Conservation (phyloP, 805 yeast genomes). For the Lipomyces mesembrius region DNA sequence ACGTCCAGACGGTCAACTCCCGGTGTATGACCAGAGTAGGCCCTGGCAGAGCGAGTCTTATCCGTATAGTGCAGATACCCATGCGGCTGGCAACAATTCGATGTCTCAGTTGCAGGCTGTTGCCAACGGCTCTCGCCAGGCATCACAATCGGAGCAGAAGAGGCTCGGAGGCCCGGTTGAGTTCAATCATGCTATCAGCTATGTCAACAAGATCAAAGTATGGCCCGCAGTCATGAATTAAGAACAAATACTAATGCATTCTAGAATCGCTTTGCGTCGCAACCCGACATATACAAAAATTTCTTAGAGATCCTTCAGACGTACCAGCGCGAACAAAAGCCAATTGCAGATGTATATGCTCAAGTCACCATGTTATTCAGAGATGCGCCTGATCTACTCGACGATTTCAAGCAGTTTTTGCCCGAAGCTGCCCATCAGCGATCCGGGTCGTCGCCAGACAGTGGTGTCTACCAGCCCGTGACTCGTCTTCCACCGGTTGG, state of each 20-base stretch:
- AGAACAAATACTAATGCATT: slow-evolving; percentile 4
- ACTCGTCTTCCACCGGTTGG: slow-evolving; percentile 87
- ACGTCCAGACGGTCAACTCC: slow-evolving; percentile 58
- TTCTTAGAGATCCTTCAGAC: slow-evolving; percentile 94
- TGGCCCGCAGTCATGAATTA: not conserved
- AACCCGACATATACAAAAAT: slow-evolving; percentile 94
- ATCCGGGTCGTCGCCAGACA: slow-evolving; percentile 40
- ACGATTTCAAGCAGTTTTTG: slow-evolving; percentile 92
- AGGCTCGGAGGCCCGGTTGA: slow-evolving; percentile 71
- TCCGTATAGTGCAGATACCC: slow-evolving; percentile 25
- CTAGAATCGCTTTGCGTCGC: slow-evolving; percentile 79
- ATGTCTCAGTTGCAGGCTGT: slow-evolving; percentile 38
- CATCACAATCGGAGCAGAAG: slow-evolving; percentile 31
- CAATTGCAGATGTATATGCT: slow-evolving; percentile 91
- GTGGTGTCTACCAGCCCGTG: slow-evolving; percentile 32
- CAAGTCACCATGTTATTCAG: slow-evolving; percentile 88
- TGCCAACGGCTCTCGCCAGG: slow-evolving; percentile 36
- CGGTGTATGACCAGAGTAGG: slow-evolving; percentile 38
- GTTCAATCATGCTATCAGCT: slow-evolving; percentile 94
- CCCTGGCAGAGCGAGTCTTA: slow-evolving; percentile 31
- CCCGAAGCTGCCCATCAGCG: slow-evolving; percentile 70
- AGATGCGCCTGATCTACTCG: slow-evolving; percentile 91
- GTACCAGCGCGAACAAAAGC: slow-evolving; percentile 93
- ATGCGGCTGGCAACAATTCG: slow-evolving; percentile 14
- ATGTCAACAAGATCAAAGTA: slow-evolving; percentile 88